Percentiles rank a stretch among this genome's conserved stretches.
Evolutionary conservation across 768 basidiomycete species (phyloP).

Genomic region (Cystofilobasidium ferigula): DNA sequence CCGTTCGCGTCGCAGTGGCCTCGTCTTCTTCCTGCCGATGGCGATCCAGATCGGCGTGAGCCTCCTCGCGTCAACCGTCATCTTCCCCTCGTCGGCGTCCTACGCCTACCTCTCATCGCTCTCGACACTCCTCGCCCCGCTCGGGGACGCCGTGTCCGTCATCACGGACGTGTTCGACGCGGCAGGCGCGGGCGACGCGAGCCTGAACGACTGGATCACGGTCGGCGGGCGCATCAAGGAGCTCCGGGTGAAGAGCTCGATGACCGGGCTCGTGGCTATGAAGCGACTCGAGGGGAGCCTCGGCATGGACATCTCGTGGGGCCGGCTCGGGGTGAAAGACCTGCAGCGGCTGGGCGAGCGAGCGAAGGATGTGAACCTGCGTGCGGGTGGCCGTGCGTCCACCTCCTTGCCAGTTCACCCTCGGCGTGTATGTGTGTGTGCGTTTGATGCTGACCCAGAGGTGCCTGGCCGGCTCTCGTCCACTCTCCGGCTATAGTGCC

Average conservation of each 20-base stretch:
- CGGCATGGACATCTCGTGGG: slow-evolving; percentile 14
- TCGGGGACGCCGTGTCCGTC: neutral
- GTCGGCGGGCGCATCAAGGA: slow-evolving; percentile 3
- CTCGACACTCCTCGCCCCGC: slow-evolving; percentile 2
- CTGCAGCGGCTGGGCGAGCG: slow-evolving; percentile 10
- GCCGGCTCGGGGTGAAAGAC: slow-evolving; percentile 10
- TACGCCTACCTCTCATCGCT: slow-evolving; percentile 6
- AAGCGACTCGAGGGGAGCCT: slow-evolving; percentile 7
- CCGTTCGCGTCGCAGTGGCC: neutral
- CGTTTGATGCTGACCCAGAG: too few relatives aligned
- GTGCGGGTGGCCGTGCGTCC: slow-evolving; percentile 9
- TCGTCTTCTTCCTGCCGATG: slow-evolving; percentile 20
- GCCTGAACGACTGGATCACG: slow-evolving; percentile 23
- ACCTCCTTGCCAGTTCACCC: too few relatives aligned
- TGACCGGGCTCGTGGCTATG: slow-evolving; percentile 9
- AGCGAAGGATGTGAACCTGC: slow-evolving; percentile 12
- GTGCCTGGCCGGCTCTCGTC: neutral
- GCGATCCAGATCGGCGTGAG: slow-evolving; percentile 17
- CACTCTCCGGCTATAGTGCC: neutral
- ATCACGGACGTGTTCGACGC: slow-evolving; percentile 2
- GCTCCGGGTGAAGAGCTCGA: slow-evolving; percentile 4
- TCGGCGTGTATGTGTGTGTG: too few relatives aligned
- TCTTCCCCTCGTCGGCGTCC: slow-evolving; percentile 22
- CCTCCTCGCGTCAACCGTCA: slow-evolving; percentile 2
- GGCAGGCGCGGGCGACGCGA: slow-evolving; percentile 6